These are phyloP conservation scores for Colletotrichum limetticola DNA, from an alignment of 2,329 filamentous ascomycete genomes.

Conservation along the genomic window DNA sequence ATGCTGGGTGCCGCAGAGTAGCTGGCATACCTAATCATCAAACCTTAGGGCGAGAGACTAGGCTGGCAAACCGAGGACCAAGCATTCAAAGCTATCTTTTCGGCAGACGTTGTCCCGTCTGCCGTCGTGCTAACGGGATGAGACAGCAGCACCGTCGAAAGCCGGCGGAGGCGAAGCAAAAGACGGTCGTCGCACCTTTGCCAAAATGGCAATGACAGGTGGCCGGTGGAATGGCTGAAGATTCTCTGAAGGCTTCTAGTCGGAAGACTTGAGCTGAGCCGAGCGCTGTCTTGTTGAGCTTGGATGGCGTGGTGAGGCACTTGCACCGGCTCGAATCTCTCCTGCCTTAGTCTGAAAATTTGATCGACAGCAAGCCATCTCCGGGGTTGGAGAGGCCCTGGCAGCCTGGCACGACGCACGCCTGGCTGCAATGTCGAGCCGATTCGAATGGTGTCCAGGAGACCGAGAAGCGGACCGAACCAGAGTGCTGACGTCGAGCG, in stretches of 20 bases:
- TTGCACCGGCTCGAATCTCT: neutral
- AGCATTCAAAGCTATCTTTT: neutral
- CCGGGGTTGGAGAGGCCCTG: neutral
- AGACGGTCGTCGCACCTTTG: neutral
- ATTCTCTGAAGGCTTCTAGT: constrained; percentile 16
- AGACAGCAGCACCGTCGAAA: neutral
- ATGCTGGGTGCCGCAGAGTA: neutral
- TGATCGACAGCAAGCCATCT: neutral
- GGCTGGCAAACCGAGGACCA: neutral
- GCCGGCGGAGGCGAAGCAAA: neutral
- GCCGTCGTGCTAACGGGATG: neutral
- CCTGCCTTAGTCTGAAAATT: neutral
- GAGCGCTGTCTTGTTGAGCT: neutral
- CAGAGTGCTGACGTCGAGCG: neutral
- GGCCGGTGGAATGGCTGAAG: neutral
- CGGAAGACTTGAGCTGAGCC: neutral
- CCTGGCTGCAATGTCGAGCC: neutral
- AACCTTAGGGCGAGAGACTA: constrained; percentile 7
- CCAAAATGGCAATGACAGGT: neutral
- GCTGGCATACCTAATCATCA: neutral
- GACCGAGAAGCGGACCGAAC: neutral
- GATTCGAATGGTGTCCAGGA: neutral
- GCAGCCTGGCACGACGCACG: neutral
- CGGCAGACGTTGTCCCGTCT: constrained; percentile 10
- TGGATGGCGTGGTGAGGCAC: too few species aligned